A percentile compares a stretch with the other conserved stretches of the same genome.
Evolutionary conservation across 75 land plant species (phyloP).

Genomic region (Adiantum capillusveneris): DNA sequence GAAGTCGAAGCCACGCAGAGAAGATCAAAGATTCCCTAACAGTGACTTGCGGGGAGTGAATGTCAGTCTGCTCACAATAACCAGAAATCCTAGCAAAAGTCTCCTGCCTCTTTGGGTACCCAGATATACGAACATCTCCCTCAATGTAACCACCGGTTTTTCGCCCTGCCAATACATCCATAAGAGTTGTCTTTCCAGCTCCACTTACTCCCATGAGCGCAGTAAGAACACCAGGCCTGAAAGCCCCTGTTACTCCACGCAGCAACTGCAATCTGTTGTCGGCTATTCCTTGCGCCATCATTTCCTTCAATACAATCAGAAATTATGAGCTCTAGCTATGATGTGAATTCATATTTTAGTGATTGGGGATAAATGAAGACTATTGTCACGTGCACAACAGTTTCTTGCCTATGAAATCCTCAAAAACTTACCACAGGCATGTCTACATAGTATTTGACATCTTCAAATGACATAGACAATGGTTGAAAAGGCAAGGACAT

Average conservation of each 20-base stretch:
- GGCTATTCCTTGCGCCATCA: constrained; percentile 16
- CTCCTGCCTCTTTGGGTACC: constrained; percentile 20
- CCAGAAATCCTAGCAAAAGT: constrained; percentile 26
- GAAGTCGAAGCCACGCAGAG: constrained; percentile 28
- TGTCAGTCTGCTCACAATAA: constrained; percentile 20
- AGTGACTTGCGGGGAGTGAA: constrained; percentile 14
- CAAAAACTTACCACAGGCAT: constrained; percentile 53
- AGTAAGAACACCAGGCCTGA: constrained; percentile 28
- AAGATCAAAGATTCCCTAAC: constrained; percentile 22
- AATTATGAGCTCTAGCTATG: no score
- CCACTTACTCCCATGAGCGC: constrained; percentile 31
- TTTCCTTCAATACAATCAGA: constrained; percentile 13
- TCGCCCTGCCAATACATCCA: constrained; percentile 30
- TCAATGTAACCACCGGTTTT: constrained; percentile 32
- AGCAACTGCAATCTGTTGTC: constrained; percentile 20
- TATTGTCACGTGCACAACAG: no score
- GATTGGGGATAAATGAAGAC: no score
- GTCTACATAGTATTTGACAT: constrained; percentile 75
- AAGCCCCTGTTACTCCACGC: constrained; percentile 18
- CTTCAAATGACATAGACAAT: constrained; percentile 74
- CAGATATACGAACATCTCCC: constrained; percentile 20
- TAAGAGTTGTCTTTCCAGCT: constrained; percentile 30
- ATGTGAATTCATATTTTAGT: no score
- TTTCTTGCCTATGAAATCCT: no score
- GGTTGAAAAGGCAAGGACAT: constrained; percentile 82